Percentiles rank a stretch among this genome's conserved stretches.
These are phyloP conservation scores for Chlamydomonas asymmetrica DNA, from an alignment of 139 green algal genomes.

Conservation along the genomic window DNA sequence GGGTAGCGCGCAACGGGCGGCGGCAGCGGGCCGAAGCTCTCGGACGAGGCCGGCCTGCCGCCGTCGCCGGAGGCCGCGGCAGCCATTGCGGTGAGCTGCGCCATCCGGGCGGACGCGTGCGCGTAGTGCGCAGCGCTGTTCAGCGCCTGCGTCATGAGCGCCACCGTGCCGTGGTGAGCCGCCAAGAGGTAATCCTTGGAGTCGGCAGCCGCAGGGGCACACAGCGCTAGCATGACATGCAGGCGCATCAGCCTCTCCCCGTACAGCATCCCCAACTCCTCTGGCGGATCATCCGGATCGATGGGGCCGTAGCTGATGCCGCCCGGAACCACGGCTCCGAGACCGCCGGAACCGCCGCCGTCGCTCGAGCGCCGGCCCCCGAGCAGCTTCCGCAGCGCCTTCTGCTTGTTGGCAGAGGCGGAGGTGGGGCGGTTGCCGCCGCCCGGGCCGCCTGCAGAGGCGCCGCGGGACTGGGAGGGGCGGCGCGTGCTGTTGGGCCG, in stretches of 20 bases:
- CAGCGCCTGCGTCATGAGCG: conserved; percentile 17
- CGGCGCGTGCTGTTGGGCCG: background rate
- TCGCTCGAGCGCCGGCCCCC: background rate
- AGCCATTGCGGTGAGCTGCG: conserved; percentile 2
- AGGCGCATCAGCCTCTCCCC: conserved; percentile 47
- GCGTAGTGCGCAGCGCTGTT: conserved; percentile 13
- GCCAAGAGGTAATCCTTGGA: conserved; percentile 42
- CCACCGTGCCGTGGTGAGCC: conserved; percentile 38
- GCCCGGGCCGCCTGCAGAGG: conserved; percentile 1
- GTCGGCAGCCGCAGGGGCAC: conserved; percentile 33
- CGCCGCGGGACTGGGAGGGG: background rate
- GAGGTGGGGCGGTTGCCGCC: background rate
- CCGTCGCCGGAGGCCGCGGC: background rate
- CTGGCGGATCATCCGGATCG: conserved; percentile 34
- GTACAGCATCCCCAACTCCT: conserved; percentile 31
- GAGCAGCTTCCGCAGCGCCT: too few species aligned
- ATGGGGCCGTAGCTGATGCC: background rate
- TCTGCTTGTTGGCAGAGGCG: too few species aligned
- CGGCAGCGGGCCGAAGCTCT: too few species aligned
- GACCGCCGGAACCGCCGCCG: background rate
- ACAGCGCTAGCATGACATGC: conserved; percentile 31
- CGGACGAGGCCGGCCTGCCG: background rate
- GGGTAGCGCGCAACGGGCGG: conserved; percentile 29
- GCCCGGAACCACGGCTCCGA: too few species aligned
- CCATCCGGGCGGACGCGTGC: background rate